Evolutionary conservation across 768 basidiomycete species (phyloP).

Genomic region (Lactifluus subvellereus): DNA sequence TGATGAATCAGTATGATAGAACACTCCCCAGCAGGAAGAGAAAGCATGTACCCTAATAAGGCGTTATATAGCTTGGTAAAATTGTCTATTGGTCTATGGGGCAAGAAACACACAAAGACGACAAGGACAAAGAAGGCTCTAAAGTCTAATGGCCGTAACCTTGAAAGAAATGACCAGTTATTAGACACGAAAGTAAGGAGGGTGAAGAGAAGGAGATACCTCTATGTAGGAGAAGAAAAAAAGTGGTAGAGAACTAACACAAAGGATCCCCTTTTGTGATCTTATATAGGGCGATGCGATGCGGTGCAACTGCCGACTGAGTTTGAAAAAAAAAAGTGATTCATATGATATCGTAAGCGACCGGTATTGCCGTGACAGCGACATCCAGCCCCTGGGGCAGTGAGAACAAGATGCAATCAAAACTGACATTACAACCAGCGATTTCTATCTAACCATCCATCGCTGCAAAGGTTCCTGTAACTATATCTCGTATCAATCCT

Average conservation of each 20-base stretch:
- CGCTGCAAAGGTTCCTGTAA: neutral
- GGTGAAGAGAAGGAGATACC: slow-evolving; percentile 32
- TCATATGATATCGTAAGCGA: neutral
- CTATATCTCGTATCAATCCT: slow-evolving; percentile 25
- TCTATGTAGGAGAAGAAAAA: slow-evolving; percentile 34
- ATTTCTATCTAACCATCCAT: neutral
- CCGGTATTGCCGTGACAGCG: neutral
- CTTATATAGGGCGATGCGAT: neutral
- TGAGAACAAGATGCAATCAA: neutral
- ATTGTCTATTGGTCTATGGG: slow-evolving; percentile 32
- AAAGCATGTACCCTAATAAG: slow-evolving; percentile 37
- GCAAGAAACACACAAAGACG: slow-evolving; percentile 42
- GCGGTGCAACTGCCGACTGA: slow-evolving; percentile 20
- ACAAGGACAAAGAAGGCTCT: slow-evolving; percentile 65
- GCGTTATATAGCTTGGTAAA: slow-evolving; percentile 31
- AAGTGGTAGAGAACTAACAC: slow-evolving; percentile 15
- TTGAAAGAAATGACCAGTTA: slow-evolving; percentile 14
- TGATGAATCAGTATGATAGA: slow-evolving; percentile 15
- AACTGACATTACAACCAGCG: neutral
- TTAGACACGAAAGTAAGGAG: slow-evolving; percentile 2
- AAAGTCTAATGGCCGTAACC: slow-evolving; percentile 46
- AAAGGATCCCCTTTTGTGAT: neutral
- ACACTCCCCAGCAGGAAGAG: neutral
- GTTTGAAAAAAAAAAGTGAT: slow-evolving; percentile 13
- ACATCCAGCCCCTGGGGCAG: neutral